Percentiles rank a stretch among this genome's conserved stretches.
Conservation (phyloP, 2,329 filamentous ascomycete species). For the Calonectria honghensis region DNA sequence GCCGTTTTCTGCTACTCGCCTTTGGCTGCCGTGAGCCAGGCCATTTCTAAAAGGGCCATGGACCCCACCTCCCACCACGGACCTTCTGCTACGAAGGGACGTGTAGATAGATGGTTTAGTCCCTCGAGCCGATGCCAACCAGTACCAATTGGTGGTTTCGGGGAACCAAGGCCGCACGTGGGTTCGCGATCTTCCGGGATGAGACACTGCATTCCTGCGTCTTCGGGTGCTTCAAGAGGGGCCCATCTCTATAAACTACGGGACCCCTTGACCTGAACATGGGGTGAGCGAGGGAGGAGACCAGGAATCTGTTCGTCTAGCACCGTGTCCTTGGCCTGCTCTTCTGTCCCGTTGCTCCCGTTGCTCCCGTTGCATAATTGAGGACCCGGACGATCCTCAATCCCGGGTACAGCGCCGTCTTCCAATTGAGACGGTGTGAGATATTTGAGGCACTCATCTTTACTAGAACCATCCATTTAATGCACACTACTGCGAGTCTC, state of each 20-base stretch:
- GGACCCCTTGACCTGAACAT: background rate
- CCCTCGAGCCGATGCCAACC: constrained; percentile 4
- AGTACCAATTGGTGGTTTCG: constrained; percentile 1
- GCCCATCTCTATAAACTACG: background rate
- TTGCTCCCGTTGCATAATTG: constrained; percentile 15
- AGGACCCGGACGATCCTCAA: background rate
- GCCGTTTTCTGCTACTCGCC: constrained; percentile 19
- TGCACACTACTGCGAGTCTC: constrained; percentile 23
- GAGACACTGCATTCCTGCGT: constrained; percentile 18
- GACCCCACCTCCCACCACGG: constrained; percentile 16
- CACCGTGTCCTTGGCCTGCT: background rate
- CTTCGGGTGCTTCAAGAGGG: background rate
- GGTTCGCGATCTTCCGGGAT: background rate
- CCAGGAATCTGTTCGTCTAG: background rate
- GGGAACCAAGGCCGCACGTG: constrained; percentile 5
- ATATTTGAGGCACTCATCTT: background rate
- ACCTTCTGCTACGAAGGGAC: constrained; percentile 21
- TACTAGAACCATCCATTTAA: constrained; percentile 11
- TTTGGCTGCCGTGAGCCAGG: background rate
- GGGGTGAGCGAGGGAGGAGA: background rate
- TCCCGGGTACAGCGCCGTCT: background rate
- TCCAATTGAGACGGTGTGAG: background rate
- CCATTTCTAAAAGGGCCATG: constrained; percentile 10
- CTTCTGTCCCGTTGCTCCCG: constrained; percentile 7
- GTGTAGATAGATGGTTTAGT: constrained; percentile 4